Evolutionary conservation across 345 rosid genomes (phyloP), one percentile per base, ranked within the genome.

Genomic region (Camelina hispida): DNA sequence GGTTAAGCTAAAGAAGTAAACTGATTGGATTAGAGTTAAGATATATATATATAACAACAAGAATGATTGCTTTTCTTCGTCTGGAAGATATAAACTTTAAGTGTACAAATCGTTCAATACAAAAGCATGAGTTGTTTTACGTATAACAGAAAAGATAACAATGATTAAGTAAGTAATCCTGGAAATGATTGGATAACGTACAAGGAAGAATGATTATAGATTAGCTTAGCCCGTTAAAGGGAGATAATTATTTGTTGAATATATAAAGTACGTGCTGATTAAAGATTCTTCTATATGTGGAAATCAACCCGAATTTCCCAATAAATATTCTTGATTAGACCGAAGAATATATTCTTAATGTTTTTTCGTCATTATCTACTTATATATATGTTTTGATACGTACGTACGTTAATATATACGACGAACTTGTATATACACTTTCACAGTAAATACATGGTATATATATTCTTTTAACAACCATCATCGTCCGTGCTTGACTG

Each of bases 311-410:
- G n/a, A 69, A 16, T 54, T 22, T 76, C 46, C 23, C 9, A 22
- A 4, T 1, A 76, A 35, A 76, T 76, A 63, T 69, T 69, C 71
- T 62, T 63, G 40, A 43, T 63, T 69, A 69, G 75, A 53, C 65
- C 51, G 1, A 62, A 32, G 65, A 76, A 69, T 76, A 76, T 69
- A n/a, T n/a, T n/a, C n/a, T n/a, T n/a, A 66, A 57, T 75, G 44
- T 59, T 47, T 18, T 22, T 47, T 73, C 50, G 6, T 64, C 57
- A 16, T 66, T 66, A 66, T 66, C 66, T 64, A 17, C 22, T 62
- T 62, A 53, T 50, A 1, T 46, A 4, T 9, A 9, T 7, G 60
- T 62, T 50, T 71, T n/a, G n/a, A n/a, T n/a, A n/a, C n/a, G n/a
- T n/a, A n/a, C n/a, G n/a, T n/a, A n/a, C n/a, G n/a, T n/a, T n/a